Evolutionary conservation across 495 filamentous ascomycete genomes (phyloP).

Genomic region (Xylaria grammica): DNA sequence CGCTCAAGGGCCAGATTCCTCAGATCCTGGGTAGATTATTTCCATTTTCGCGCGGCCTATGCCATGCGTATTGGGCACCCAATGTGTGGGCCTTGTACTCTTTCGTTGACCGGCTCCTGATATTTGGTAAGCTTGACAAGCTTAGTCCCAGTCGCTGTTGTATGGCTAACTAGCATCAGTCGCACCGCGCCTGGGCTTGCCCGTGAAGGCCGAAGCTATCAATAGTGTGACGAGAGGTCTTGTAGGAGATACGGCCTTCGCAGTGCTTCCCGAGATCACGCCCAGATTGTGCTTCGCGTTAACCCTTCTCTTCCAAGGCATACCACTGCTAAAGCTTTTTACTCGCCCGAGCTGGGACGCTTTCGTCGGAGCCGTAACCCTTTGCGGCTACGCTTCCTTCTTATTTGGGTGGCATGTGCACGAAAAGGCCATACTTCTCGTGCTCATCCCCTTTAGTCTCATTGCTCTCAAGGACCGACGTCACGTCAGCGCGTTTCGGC

Average conservation of each 20-base stretch:
- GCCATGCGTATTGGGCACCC: slow-evolving; percentile 98
- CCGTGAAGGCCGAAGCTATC: slow-evolving; percentile 73
- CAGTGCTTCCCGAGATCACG: slow-evolving; percentile 84
- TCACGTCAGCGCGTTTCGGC: slow-evolving; percentile 89
- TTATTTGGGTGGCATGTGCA: slow-evolving; percentile 99
- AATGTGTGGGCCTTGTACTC: slow-evolving; percentile 98
- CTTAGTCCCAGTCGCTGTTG: not conserved
- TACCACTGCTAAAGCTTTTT: slow-evolving; percentile 84
- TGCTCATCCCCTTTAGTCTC: slow-evolving; percentile 94
- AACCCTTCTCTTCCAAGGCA: slow-evolving; percentile 81
- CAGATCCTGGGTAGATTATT: slow-evolving; percentile 87
- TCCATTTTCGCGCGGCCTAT: slow-evolving; percentile 90
- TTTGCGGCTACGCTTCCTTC: slow-evolving; percentile 97
- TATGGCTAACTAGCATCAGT: slow-evolving; percentile 54
- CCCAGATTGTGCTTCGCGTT: slow-evolving; percentile 79
- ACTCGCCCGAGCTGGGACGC: slow-evolving; percentile 78
- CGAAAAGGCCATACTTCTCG: slow-evolving; percentile 92
- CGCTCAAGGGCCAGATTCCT: slow-evolving; percentile 81
- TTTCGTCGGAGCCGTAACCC: slow-evolving; percentile 86
- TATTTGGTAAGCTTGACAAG: slow-evolving; percentile 64
- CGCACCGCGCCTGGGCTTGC: slow-evolving; percentile 76
- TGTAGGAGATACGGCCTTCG: slow-evolving; percentile 94
- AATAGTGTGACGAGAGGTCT: slow-evolving; percentile 90
- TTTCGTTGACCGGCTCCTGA: slow-evolving; percentile 81
- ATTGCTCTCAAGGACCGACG: slow-evolving; percentile 91